Base-by-base conservation (phyloP, 2,329 filamentous ascomycete genomes). In the Alternaria conjuncta region DNA sequence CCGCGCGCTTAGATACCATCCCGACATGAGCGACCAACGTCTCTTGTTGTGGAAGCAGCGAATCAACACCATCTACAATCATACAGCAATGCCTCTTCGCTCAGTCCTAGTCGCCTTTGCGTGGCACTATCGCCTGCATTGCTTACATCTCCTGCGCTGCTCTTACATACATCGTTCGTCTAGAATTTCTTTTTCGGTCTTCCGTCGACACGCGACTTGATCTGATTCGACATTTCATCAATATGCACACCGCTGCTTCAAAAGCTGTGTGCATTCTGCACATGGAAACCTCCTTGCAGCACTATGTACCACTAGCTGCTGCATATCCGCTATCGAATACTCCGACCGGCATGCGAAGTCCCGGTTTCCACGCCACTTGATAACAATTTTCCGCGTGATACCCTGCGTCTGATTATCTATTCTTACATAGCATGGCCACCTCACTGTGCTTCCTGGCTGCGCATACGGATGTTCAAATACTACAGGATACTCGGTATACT, bases 241-340 rank as follows among this genome's bases (percentile, higher is more conserved):
- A 49, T 5, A 25, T 26, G 20, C 49, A 59, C 43, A 58, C 55
- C 25, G 55, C 55, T 54, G 60, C 55, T 54, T 55, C 15, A 28
- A 20, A 7, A 23, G 18, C 30, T 62, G 10, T 28, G 43, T 30
- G 25, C 25, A 9, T 54, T 41, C 43, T 41, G 23, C 26, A 47
- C 20, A 53, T 25, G 49, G 30, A 41, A 30, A 36, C 36, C 13
- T 18, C 28, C 28, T 41, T 53, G 30, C 49, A 53, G 32, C 13
- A 41, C 20, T 36, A 36, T 3, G 20, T 41, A 23, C 9, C 49
- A 28, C 23, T 43, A 58, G 15, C 20, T 26, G 36, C 20, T n/a
- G 36, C 32, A 41, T n/a, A 12, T 36, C 20, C 28, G 28, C 20
- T 30, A 53, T 53, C 30, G 13, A 53, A 53, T 41, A 53, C 49